Percentiles rank a stretch among this genome's conserved stretches.
Evolutionary conservation across 176 grass and related monocot genomes (phyloP).

Genomic region (Eragrostis curvula): DNA sequence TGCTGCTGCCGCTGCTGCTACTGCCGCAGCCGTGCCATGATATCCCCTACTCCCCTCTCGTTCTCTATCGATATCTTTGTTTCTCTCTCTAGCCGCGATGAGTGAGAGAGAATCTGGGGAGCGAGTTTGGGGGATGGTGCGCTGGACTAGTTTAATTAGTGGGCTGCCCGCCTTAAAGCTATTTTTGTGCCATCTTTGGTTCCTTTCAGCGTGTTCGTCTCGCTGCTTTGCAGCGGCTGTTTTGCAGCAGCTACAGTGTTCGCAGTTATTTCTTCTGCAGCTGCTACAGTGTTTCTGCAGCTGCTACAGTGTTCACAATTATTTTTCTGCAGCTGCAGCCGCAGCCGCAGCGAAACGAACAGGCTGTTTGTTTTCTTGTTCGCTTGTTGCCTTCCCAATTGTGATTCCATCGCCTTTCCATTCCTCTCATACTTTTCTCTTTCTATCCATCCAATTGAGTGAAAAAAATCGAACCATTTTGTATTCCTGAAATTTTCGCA

Average conservation of each 20-base stretch:
- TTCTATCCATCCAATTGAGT: background rate
- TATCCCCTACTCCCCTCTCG: background rate
- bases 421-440: background rate
- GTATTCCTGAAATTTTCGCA: too few species aligned
- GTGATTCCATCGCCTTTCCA: constrained; percentile 1
- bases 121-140: constrained; percentile 38
- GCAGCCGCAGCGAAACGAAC: too few species aligned
- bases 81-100: constrained; percentile 26
- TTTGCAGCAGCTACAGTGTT: too few species aligned
- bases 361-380: constrained; percentile 61
- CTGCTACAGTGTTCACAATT: too few species aligned
- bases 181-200: constrained; percentile 68
- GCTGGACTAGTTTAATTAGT: constrained; percentile 46
- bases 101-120: constrained; percentile 43
- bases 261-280: too few species aligned
- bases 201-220: too few species aligned
- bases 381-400: constrained; percentile 35
- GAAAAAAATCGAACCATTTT: too few species aligned
- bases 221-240: too few species aligned
- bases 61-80: background rate
- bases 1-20: constrained; percentile 21
- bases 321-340: too few species aligned
- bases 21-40: constrained; percentile 49
- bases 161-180: constrained; percentile 35
- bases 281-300: too few species aligned